phyloP scores from a whole-genome alignment of 768 basidiomycete genomes.

The Stropharia rugosoannulata region DNA sequence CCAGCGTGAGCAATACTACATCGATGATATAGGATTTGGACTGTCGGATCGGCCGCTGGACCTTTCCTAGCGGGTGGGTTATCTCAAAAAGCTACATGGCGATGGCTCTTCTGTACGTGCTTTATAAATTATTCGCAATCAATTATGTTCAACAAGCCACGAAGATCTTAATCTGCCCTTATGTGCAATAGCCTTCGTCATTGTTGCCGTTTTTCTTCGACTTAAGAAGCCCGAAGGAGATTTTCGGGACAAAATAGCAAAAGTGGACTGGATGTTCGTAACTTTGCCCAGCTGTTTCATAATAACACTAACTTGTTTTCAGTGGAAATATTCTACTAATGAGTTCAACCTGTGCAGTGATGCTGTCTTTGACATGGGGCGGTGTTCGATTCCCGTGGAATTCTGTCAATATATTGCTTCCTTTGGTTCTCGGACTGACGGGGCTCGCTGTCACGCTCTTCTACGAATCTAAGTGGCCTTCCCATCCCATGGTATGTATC shows the following conservation, averaged over 20 bases:
- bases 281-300: neutral
- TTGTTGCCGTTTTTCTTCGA: constrained; percentile 25
- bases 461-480: constrained; percentile 30
- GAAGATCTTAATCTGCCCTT: constrained; percentile 42
- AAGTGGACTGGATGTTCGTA: constrained; percentile 44
- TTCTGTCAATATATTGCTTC: constrained; percentile 36
- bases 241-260: constrained; percentile 32
- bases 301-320: neutral
- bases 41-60: constrained; percentile 31
- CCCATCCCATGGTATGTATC: constrained; percentile 10
- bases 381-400: constrained; percentile 44
- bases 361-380: constrained; percentile 48
- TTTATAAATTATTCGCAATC: too few species aligned
- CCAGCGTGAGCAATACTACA: neutral
- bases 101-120: constrained; percentile 40
- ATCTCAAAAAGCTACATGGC: constrained; percentile 30
- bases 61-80: constrained; percentile 36
- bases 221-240: constrained; percentile 32
- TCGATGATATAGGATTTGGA: constrained; percentile 24
- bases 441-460: constrained; percentile 36
- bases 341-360: constrained; percentile 28
- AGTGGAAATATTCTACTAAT: constrained; percentile 45
- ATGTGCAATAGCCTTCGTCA: constrained; percentile 23
- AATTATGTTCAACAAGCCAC: neutral
- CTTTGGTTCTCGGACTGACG: constrained; percentile 39